Evolutionary conservation across 2,329 filamentous ascomycete species (phyloP).

Genomic region (Fusarium sp.): DNA sequence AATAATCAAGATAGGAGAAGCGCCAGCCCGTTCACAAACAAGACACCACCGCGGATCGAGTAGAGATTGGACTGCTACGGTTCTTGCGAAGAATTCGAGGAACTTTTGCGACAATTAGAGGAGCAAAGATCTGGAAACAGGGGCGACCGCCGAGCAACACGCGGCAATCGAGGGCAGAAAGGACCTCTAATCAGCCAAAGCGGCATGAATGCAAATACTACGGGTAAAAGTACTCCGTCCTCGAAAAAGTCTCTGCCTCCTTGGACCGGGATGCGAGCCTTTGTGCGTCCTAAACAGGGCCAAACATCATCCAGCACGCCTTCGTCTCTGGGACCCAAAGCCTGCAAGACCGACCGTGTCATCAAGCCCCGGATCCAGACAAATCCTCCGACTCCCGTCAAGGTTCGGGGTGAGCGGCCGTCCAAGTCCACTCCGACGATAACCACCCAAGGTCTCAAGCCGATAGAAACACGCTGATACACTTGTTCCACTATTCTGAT

Average conservation of each 20-base stretch:
- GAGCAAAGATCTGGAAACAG: neutral
- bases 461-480: slow-evolving; percentile 19
- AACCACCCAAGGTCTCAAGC: neutral
- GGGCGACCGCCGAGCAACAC: neutral
- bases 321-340: slow-evolving; percentile 5
- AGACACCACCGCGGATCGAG: slow-evolving; percentile 56
- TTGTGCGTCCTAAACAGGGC: slow-evolving; percentile 6
- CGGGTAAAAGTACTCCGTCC: neutral
- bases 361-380: slow-evolving; percentile 17
- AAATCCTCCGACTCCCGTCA: slow-evolving; percentile 17
- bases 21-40: slow-evolving; percentile 51
- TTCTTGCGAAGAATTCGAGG: slow-evolving; percentile 45
- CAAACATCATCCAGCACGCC: neutral
- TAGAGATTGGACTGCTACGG: slow-evolving; percentile 50
- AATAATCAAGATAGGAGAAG: slow-evolving; percentile 47
- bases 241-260: slow-evolving; percentile 7
- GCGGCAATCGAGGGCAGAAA: neutral
- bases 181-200: neutral
- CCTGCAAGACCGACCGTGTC: slow-evolving; percentile 3
- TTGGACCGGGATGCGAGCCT: slow-evolving; percentile 22
- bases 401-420: slow-evolving; percentile 31
- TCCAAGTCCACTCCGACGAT: neutral
- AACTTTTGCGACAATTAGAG: slow-evolving; percentile 31
- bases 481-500: slow-evolving; percentile 32
- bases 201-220: neutral